Base-by-base conservation (phyloP, 495 filamentous ascomycete genomes). In the Penicillium cosmopolitanum region DNA sequence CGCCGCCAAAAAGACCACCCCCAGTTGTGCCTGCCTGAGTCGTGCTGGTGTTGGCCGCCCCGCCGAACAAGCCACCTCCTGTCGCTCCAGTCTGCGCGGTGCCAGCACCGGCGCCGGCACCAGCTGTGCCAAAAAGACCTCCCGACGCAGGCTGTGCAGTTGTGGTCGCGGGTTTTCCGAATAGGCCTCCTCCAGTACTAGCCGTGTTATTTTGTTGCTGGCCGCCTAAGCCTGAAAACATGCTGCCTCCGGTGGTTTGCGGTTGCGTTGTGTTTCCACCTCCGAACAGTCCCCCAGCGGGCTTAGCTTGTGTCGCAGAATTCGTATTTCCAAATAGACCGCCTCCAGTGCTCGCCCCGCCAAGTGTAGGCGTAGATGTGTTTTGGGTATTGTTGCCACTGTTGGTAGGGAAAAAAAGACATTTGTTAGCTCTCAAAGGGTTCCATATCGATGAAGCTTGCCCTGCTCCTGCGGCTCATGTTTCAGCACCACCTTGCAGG, bases 241-340 rank as follows among this genome's bases (percentile, higher is more conserved):
- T 73, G 58, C 68, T 81, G 34, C 80, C 70, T 15, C 77, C 73
- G 9, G 78, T 73, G 34, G 67, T 23, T 56, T 68, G 69, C 43
- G 73, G 36, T 43, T 73, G 70, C 44, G 73, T 68, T 56, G 70
- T 73, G 48, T 60, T 72, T 19, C 63, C 64, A 18, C 65, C 64
- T 46, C 82, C 82, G 61, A 85, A 85, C 25, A 84, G 66, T 48
- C 81, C 68, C 25, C 78, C 80, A 23, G 73, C 67, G 4, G 76
- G 76, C 31, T 77, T 80, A 1, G 68, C 21, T 50, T 76, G 75
- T 40, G 72, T 15, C 18, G 68, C 58, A 9, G 73, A 63, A 47
- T 43, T 56, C 13, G 64, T 50, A 50, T 72, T 76, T 35, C 74
- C 76, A 51, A 82, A 83, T 2, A 80, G 68, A 44, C 70, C 63